Percentiles rank a stretch among this genome's conserved stretches.
Conservation (phyloP, 495 filamentous ascomycete genomes). For the Penicillium taxi region DNA sequence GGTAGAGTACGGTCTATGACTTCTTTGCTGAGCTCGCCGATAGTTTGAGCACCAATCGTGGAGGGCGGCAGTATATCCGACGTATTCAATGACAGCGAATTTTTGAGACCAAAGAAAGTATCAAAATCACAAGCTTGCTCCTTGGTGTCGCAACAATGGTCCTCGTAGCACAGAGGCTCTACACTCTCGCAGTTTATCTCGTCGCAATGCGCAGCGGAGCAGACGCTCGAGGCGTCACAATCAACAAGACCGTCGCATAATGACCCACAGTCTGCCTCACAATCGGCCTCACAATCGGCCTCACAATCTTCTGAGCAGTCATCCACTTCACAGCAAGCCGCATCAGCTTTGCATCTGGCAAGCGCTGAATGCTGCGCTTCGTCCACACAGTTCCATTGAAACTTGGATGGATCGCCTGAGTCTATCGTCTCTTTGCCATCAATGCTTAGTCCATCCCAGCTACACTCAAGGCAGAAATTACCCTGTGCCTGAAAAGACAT, state of each 20-base stretch:
- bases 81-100: slow-evolving; percentile 26
- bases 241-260: slow-evolving; percentile 41
- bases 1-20: slow-evolving; percentile 12
- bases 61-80: slow-evolving; percentile 20
- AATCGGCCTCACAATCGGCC: slow-evolving; percentile 32
- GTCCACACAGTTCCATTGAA: slow-evolving; percentile 29
- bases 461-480: slow-evolving; percentile 39
- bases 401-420: slow-evolving; percentile 11
- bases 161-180: slow-evolving; percentile 36
- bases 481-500: slow-evolving; percentile 34
- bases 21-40: slow-evolving; percentile 20
- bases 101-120: slow-evolving; percentile 28
- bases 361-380: slow-evolving; percentile 24
- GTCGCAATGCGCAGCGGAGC: slow-evolving; percentile 34
- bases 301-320: slow-evolving; percentile 36
- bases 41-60: slow-evolving; percentile 10
- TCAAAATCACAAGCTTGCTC: slow-evolving; percentile 27
- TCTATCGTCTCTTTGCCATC: slow-evolving; percentile 25
- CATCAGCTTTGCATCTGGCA: slow-evolving; percentile 24
- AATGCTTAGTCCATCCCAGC: slow-evolving; percentile 36
- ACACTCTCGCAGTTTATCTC: slow-evolving; percentile 22
- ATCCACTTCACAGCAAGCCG: slow-evolving; percentile 38
- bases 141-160: slow-evolving; percentile 30
- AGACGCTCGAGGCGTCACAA: slow-evolving; percentile 34
- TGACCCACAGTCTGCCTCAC: slow-evolving; percentile 33